Evolutionary conservation across 2,329 filamentous ascomycete species (phyloP).

Genomic region (Sarocladiaceae sp.): DNA sequence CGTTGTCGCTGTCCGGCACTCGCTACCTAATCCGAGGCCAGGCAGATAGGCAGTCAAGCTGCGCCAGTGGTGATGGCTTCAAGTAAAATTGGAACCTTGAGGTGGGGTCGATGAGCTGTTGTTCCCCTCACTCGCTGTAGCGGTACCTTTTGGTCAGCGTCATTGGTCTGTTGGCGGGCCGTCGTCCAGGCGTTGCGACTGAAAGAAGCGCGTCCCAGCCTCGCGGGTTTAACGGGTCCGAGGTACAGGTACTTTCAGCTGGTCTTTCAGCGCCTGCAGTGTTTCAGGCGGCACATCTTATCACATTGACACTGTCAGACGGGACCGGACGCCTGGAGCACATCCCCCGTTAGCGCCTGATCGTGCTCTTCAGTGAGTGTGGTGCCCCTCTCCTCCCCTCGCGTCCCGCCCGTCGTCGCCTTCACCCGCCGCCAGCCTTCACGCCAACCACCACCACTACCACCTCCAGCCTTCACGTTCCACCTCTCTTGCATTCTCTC

Average conservation of each 20-base stretch:
- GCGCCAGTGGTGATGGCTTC: background rate
- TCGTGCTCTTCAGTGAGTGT: background rate
- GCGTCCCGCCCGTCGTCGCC: slow-evolving; percentile 2
- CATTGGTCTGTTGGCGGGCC: background rate
- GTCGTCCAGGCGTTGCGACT: background rate
- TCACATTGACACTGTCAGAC: background rate
- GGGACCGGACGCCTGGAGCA: background rate
- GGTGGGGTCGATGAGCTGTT: slow-evolving; percentile 6
- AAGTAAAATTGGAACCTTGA: background rate
- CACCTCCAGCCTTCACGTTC: slow-evolving; percentile 3
- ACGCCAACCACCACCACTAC: background rate
- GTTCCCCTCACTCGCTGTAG: background rate
- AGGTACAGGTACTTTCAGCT: background rate
- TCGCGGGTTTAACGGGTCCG: background rate
- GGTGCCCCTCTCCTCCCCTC: background rate
- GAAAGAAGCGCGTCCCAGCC: background rate
- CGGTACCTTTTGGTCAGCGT: slow-evolving; percentile 1
- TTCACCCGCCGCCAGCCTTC: background rate
- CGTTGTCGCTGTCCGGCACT: too few relatives aligned
- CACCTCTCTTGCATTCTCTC: slow-evolving; percentile 4
- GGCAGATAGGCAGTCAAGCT: too few relatives aligned
- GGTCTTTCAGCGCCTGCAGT: background rate
- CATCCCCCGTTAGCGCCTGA: background rate
- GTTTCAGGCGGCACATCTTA: background rate
- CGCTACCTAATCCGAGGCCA: too few relatives aligned